Percentiles rank a stretch among this genome's conserved stretches.
These are phyloP conservation scores for Fusarium devonianum DNA, from an alignment of 2,329 filamentous ascomycete genomes.

Conservation along the genomic window DNA sequence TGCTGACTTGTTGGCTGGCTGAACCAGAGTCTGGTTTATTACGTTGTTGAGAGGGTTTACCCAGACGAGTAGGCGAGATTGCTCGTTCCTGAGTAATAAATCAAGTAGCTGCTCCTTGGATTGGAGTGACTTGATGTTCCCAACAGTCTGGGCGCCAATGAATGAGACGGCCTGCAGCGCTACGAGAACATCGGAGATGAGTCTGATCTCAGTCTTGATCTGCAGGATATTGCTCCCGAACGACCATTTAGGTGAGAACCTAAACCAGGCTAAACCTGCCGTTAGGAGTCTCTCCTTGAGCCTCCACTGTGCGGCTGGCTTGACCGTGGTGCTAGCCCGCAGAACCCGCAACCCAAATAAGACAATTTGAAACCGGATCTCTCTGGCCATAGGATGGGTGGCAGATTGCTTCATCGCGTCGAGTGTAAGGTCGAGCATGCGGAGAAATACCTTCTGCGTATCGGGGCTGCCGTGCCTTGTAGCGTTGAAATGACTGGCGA, in stretches of 20 bases:
- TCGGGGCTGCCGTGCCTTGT: slow-evolving; percentile 85
- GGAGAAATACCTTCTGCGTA: slow-evolving; percentile 80
- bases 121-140: slow-evolving; percentile 70
- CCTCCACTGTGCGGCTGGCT: slow-evolving; percentile 73
- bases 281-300: slow-evolving; percentile 90
- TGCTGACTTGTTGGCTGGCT: slow-evolving; percentile 50
- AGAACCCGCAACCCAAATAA: slow-evolving; percentile 83
- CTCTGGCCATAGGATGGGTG: slow-evolving; percentile 85
- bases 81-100: slow-evolving; percentile 83
- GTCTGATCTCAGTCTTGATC: slow-evolving; percentile 87
- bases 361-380: slow-evolving; percentile 89
- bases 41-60: slow-evolving; percentile 77
- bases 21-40: slow-evolving; percentile 48
- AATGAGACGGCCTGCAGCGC: slow-evolving; percentile 70
- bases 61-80: slow-evolving; percentile 86
- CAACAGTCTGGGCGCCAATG: slow-evolving; percentile 61
- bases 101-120: slow-evolving; percentile 85
- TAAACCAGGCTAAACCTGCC: slow-evolving; percentile 89
- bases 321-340: slow-evolving; percentile 72
- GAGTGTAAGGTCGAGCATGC: slow-evolving; percentile 81
- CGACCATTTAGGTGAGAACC: slow-evolving; percentile 83
- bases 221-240: slow-evolving; percentile 95
- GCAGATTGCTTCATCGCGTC: slow-evolving; percentile 74
- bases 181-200: slow-evolving; percentile 76
- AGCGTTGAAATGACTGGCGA: slow-evolving; percentile 94